A percentile compares a stretch with the other conserved stretches of the same genome.
Evolutionary conservation across 768 basidiomycete genomes (phyloP).

Genomic region (Mycena metata): DNA sequence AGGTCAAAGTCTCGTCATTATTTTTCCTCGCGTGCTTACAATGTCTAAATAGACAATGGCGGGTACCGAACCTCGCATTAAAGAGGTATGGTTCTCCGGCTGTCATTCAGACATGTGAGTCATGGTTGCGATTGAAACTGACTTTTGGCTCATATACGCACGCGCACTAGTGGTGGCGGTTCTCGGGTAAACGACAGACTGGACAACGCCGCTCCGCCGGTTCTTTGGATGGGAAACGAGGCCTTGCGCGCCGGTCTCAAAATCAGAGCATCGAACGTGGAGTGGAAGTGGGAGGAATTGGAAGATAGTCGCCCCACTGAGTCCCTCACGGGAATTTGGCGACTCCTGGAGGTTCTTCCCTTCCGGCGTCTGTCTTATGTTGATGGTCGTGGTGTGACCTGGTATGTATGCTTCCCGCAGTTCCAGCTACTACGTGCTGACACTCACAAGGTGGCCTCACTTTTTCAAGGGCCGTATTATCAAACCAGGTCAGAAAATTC

Average conservation of each 20-base stretch:
- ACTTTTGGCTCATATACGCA: no score
- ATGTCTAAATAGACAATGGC: no score
- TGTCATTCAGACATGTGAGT: constrained; percentile 6
- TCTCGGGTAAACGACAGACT: background rate
- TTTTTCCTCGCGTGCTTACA: no score
- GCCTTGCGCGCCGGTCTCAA: constrained; percentile 4
- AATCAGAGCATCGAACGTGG: background rate
- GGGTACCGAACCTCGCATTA: background rate
- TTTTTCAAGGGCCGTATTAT: background rate
- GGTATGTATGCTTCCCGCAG: no score
- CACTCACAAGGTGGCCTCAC: background rate
- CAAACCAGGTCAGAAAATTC: constrained; percentile 3
- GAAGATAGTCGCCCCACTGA: background rate
- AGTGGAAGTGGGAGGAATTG: constrained; percentile 12
- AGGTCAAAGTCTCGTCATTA: background rate
- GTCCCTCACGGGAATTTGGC: constrained; percentile 1
- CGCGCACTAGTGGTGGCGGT: background rate
- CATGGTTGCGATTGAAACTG: no score
- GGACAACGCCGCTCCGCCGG: background rate
- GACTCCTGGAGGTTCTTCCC: background rate
- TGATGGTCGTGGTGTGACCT: background rate
- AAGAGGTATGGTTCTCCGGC: constrained; percentile 10
- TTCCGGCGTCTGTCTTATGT: constrained; percentile 5
- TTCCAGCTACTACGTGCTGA: no score
- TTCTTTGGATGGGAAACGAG: constrained; percentile 15